phyloP scores from a whole-genome alignment of 1,139 yeast genomes.

The Yamadazyma triangularis region DNA sequence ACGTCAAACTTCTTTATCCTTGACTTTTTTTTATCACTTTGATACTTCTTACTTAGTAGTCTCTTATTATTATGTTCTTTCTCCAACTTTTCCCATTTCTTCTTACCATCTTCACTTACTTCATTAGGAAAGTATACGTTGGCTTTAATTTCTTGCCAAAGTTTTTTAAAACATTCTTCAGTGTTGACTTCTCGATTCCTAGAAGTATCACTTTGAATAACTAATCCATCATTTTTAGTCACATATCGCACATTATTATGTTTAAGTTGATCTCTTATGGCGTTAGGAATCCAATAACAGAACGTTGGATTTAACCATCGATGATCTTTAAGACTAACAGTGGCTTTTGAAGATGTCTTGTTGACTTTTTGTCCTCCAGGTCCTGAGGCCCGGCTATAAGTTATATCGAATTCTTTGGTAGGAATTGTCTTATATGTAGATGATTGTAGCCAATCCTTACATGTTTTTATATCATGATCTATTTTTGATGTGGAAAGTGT shows the following conservation, averaged over 20 bases:
- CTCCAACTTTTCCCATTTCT: slow-evolving; percentile 53
- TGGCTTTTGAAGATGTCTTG: slow-evolving; percentile 77
- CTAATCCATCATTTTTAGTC: slow-evolving; percentile 52
- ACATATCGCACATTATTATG: slow-evolving; percentile 46
- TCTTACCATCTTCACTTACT: slow-evolving; percentile 40
- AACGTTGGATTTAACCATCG: slow-evolving; percentile 44
- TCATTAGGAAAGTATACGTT: slow-evolving; percentile 49
- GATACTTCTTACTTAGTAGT: slow-evolving; percentile 46
- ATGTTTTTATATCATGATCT: slow-evolving; percentile 22
- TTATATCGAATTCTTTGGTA: slow-evolving; percentile 40
- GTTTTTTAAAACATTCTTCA: slow-evolving; percentile 55
- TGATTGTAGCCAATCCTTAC: slow-evolving; percentile 43
- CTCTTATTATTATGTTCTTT: slow-evolving; percentile 46
- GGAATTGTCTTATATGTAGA: slow-evolving; percentile 43
- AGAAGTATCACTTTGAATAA: slow-evolving; percentile 58
- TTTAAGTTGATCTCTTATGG: slow-evolving; percentile 42
- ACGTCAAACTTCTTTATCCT: slow-evolving; percentile 39
- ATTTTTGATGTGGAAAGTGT: too few species aligned
- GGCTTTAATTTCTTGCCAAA: slow-evolving; percentile 49
- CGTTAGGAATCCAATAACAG: slow-evolving; percentile 60
- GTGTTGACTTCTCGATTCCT: slow-evolving; percentile 59
- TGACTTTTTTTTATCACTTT: slow-evolving; percentile 51
- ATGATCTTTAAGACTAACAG: slow-evolving; percentile 46
- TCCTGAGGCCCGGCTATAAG: slow-evolving; percentile 76
- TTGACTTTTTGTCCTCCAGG: slow-evolving; percentile 97